Conservation (phyloP, 2,329 filamentous ascomycete species). For the Penicillium sp. region DNA sequence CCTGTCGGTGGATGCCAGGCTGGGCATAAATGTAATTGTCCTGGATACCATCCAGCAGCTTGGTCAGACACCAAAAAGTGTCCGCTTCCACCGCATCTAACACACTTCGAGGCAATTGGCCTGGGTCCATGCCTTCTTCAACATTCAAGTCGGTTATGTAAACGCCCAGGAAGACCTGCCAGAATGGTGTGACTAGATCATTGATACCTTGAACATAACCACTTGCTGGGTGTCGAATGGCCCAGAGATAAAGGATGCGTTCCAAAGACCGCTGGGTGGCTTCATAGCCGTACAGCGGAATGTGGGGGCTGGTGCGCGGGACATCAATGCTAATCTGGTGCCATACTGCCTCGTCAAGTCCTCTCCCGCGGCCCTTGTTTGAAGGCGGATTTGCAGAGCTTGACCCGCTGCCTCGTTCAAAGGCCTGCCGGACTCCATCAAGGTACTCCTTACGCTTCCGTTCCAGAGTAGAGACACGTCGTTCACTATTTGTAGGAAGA, state of each 20-base stretch:
- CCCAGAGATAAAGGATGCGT: conserved; percentile 93
- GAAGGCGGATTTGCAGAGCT: conserved; percentile 37
- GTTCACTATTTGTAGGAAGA: conserved; percentile 89
- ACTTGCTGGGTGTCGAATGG: conserved; percentile 89
- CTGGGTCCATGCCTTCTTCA: conserved; percentile 91
- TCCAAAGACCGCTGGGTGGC: conserved; percentile 90
- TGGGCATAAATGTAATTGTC: conserved; percentile 98
- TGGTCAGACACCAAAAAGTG: conserved; percentile 96
- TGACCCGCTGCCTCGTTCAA: conserved; percentile 46
- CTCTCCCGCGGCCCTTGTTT: conserved; percentile 52
- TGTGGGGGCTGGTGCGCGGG: conserved; percentile 88
- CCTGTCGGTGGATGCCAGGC: conserved; percentile 90
- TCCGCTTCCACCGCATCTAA: conserved; percentile 95
- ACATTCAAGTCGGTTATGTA: conserved; percentile 94
- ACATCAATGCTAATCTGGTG: conserved; percentile 99
- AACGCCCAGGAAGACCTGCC: conserved; percentile 88
- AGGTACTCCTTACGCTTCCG: conserved; percentile 93
- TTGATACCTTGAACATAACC: conserved; percentile 99
- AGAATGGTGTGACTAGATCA: conserved; percentile 93
- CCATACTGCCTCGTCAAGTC: conserved; percentile 94
- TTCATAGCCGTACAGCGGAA: conserved; percentile 90
- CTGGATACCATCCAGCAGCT: conserved; percentile 95
- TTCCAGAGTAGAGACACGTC: conserved; percentile 79
- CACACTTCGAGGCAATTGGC: conserved; percentile 79
- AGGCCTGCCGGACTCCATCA: conserved; percentile 69